phyloP scores from a whole-genome alignment of 2,329 filamentous ascomycete species.

The Teratosphaeriaceae sp. region DNA sequence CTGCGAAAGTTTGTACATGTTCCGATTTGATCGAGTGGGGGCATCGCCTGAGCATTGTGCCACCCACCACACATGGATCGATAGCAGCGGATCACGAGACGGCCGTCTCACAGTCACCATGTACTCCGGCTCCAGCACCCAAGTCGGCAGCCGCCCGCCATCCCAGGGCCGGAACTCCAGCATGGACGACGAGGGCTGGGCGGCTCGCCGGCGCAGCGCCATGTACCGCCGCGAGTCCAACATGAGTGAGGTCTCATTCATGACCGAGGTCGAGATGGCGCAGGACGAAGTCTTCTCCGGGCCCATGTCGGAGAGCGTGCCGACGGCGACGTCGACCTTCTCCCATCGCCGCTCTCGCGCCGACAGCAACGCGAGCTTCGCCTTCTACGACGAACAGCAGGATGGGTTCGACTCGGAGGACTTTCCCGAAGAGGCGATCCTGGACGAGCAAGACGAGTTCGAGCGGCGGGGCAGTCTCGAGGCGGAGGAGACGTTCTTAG shows the following conservation, averaged over 20 bases:
- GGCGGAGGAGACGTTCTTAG: conserved; percentile 28
- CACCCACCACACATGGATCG: conserved; percentile 2
- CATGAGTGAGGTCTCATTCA: conserved; percentile 43
- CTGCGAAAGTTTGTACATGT: neutral
- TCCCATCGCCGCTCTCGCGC: conserved; percentile 73
- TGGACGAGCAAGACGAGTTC: conserved; percentile 33
- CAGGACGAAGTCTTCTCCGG: conserved; percentile 93
- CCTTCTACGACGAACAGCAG: conserved; percentile 74
- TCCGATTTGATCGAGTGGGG: neutral
- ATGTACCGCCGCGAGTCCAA: conserved; percentile 50
- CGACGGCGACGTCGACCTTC: conserved; percentile 88
- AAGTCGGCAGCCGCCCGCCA: conserved; percentile 7
- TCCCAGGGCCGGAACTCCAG: neutral
- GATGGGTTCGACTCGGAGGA: conserved; percentile 31
- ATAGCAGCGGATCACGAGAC: conserved; percentile 7
- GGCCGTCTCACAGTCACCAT: conserved; percentile 7
- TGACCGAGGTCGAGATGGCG: conserved; percentile 98
- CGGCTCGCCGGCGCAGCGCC: conserved; percentile 18
- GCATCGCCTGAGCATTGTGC: neutral
- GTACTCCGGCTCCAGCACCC: conserved; percentile 9
- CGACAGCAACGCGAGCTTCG: conserved; percentile 82
- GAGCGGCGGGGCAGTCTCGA: conserved; percentile 32
- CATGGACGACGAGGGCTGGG: conserved; percentile 14
- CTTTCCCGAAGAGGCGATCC: conserved; percentile 35
- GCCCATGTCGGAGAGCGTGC: conserved; percentile 91